Evolutionary conservation across 2,329 filamentous ascomycete species (phyloP), one percentile per base, ranked within the genome.

Genomic region (Fusarium transvaalense): DNA sequence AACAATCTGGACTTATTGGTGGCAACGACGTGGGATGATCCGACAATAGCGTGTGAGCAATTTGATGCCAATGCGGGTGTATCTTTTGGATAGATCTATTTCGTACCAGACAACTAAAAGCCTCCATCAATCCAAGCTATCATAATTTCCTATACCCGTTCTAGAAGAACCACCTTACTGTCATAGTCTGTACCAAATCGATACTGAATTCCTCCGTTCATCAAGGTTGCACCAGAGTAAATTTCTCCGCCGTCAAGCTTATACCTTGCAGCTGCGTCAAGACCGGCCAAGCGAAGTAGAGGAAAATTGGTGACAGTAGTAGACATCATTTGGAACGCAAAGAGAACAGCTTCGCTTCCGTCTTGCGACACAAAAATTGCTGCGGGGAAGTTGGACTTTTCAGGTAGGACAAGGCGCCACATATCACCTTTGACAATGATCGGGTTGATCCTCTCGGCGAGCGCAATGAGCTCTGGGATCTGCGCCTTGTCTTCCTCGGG

Each of bases 361-460:
- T 89, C 86, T 12, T 82, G 79, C 0, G 85, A 84, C 1, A 89
- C 79, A 70, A 90, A 89, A 64, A 89, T 79, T 3, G 84, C 87
- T 0, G 87, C 88, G 0, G 89, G 89, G 83, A 86, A 89, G 71
- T 90, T 88, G 5, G 85, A 86, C 6, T 85, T 77, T 27, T 87
- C 85, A 0, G 88, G 88, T 9, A 88, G 77, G 4, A 78, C 82
- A 3, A 91, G 80, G 3, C 88, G 85, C 80, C 86, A 89, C 76
- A 90, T 82, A 56, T 87, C 84, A 2, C 89, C 88, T 1, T 76
- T 78, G 54, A 90, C 81, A 5, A 91, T 81, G 21, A 90, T 80
- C 0, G 88, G 88, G 60, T 88, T 89, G 47, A 90, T 80, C 52
- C 80, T 81, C 60, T 88, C 84, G 3, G 87, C 84, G 8, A 85